These are phyloP conservation scores for Leishmania arabica DNA, from an alignment of 208 protist genomes.

Conservation along the genomic window DNA sequence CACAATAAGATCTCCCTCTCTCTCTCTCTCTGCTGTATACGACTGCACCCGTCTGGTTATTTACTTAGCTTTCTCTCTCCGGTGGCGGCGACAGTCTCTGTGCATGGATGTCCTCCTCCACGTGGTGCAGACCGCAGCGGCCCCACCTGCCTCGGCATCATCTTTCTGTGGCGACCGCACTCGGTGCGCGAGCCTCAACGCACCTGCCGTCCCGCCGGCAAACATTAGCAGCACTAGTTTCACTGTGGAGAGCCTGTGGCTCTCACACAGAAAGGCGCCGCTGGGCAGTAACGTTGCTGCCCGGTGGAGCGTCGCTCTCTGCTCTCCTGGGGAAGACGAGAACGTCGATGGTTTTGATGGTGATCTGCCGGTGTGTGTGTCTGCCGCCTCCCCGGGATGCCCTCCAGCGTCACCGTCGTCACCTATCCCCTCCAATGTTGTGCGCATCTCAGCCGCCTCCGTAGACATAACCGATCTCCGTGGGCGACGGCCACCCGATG, in stretches of 20 bases:
- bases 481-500: not conserved
- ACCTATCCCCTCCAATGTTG: not conserved
- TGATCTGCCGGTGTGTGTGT: not conserved
- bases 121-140: not conserved
- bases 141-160: not conserved
- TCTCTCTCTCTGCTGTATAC: not conserved
- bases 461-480: slow-evolving; percentile 2
- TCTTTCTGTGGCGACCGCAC: not conserved
- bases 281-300: not conserved
- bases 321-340: not conserved
- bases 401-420: not conserved
- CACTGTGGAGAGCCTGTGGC: not conserved
- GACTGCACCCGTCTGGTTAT: not conserved
- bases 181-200: not conserved
- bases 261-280: not conserved
- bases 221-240: not conserved
- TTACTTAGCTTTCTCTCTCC: not conserved
- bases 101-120: slow-evolving; percentile 24
- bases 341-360: not conserved
- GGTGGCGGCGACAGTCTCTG: not conserved
- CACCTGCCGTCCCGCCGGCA: not conserved
- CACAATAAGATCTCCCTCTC: not conserved
- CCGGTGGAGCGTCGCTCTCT: not conserved
- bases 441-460: not conserved
- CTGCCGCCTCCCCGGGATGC: not conserved